Evolutionary conservation across 441 rosid species (phyloP), one percentile per base, ranked within the genome.

Genomic region (Flueggea neowawraea): DNA sequence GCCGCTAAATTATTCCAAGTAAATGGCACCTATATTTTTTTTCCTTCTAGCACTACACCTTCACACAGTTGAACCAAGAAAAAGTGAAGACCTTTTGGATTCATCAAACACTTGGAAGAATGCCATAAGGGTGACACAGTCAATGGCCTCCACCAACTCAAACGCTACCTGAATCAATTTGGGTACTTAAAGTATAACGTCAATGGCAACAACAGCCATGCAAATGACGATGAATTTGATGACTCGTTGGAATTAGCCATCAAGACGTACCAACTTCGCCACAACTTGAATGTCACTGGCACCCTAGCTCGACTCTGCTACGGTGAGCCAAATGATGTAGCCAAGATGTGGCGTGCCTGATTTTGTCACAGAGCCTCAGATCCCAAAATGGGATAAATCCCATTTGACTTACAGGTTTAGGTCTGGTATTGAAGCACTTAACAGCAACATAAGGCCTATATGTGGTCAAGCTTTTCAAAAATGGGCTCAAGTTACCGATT

Each of bases 291-390:
- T 0, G 13, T 44, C 16, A 67, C 61, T 7, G 66, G 66, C 2
- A 36, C 28, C 28, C 28, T n/a, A 5, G 0, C 41, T 61, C 16
- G 72, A 61, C 57, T 3, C 57, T 2, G 5, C 39, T 0, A 68
- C 71, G 0, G 57, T 57, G 49, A 17, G 5, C 22, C 54, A 44
- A 49, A 67, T 60, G 70, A 61, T 33, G 55, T 16, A 9, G 10
- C 66, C 71, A 0, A 51, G 66, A 51, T 68, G 66, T 9, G 71
- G 57, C 0, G 62, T 61, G 7, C 31, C 71, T 10, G 71, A 67
- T 55, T 15, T 48, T 12, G 28, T 60, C 52, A 6, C 10, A 11
- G 45, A 43, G 12, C 8, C 8, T 6, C 45, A 43, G 3, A 43
- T 43, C 10, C 45, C 45, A 6, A 43, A 43, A 1, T 43, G 45